A percentile compares a stretch with the other conserved stretches of the same genome.
phyloP scores from a whole-genome alignment of 140 eudicot species.

The Stevia rebaudiana region DNA sequence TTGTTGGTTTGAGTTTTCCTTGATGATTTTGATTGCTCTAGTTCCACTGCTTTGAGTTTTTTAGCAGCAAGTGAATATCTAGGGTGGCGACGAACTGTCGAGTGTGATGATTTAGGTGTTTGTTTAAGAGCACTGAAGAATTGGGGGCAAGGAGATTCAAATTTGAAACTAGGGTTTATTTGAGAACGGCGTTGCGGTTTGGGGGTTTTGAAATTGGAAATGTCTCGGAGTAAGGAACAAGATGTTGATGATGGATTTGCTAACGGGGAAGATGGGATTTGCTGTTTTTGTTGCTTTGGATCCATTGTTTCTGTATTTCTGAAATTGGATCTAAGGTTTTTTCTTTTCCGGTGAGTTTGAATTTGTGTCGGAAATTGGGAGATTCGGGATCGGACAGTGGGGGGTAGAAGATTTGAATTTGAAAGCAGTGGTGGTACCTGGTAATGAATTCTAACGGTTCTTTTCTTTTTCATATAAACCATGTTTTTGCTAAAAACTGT shows the following conservation, averaged over 20 bases:
- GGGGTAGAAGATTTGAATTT: slow-evolving; percentile 23
- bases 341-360: slow-evolving; percentile 17
- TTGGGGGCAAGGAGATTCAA: slow-evolving; percentile 34
- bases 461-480: neutral
- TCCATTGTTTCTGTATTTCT: slow-evolving; percentile 26
- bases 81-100: slow-evolving; percentile 34
- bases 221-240: slow-evolving; percentile 50
- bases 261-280: slow-evolving; percentile 41
- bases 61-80: slow-evolving; percentile 40
- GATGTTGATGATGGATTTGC: slow-evolving; percentile 38
- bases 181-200: slow-evolving; percentile 45
- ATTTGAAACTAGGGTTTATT: slow-evolving; percentile 24
- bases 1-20: slow-evolving; percentile 54
- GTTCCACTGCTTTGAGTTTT: slow-evolving; percentile 53
- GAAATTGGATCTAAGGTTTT: slow-evolving; percentile 17
- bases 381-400: neutral
- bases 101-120: slow-evolving; percentile 48
- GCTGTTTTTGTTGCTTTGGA: slow-evolving; percentile 22
- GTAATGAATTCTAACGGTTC: slow-evolving; percentile 8
- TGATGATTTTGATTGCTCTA: slow-evolving; percentile 69
- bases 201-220: slow-evolving; percentile 91
- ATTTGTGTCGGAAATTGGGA: slow-evolving; percentile 11
- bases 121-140: slow-evolving; percentile 61
- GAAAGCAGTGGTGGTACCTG: neutral
- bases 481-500: no score